Evolutionary conservation across 208 protist species (phyloP), one percentile per base, ranked within the genome.

Genomic region (Lotmaria passim): DNA sequence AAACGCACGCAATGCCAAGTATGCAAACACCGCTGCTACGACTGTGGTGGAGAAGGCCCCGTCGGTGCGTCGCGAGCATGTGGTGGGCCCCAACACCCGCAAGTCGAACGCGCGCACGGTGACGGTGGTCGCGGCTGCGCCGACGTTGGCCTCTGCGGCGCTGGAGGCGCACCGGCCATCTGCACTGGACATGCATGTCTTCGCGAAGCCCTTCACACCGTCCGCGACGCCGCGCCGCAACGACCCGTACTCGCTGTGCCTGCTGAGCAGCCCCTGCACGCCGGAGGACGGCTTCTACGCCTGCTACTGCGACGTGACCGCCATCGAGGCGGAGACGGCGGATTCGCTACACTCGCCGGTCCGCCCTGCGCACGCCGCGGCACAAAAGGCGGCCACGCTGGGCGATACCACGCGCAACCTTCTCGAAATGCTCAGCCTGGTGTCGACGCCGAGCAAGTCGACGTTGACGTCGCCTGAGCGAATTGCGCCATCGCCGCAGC

Each of bases 271-370:
- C 59, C 60, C 24, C 30, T 77, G 69, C 41, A 72, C 74, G 11
- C 53, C 87, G 2, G 79, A 88, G 72, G 78, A 84, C 57, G 83
- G 71, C 71, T 94, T 91, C 71, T 73, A 72, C 44, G 87, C 81
- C 34, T 85, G 76, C 46, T 90, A 94, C 83, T 63, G 59, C 34
- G 76, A 85, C 3, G 65, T 66, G 34, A 52, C 39, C 21, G 3
- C 66, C 11, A 28, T 23, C 1, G 71, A 5, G 31, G 17, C 55
- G 43, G 56, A 39, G 52, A 1, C 52, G 19, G 7, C 68, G 19
- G 52, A 28, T n/a, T 19, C 31, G 11, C 14, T 44, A 15, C 26
- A 59, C 50, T 71, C 75, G 5, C 68, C 74, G 24, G 58, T 74
- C 14, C 43, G 69, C 50, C 1, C n/a, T n/a, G n/a, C 24, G 0